Evolutionary conservation across 1,139 yeast genomes (phyloP).

Genomic region (Yamadazyma kanchanaburiensis): DNA sequence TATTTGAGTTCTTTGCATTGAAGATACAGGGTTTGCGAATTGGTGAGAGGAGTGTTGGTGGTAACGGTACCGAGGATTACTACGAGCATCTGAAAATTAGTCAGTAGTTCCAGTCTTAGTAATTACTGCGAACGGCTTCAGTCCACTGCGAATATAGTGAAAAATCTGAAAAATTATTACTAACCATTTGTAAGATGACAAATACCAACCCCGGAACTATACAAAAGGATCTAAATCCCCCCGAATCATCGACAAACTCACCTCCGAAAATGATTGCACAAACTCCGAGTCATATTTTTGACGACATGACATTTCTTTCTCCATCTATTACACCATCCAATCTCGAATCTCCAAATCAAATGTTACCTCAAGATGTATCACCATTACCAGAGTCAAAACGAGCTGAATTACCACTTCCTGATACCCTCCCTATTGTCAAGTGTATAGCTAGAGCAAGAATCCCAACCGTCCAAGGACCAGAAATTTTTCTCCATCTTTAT

Average conservation of each 20-base stretch:
- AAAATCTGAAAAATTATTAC: too few relatives aligned
- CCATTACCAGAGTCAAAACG: constrained; percentile 16
- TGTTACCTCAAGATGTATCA: constrained; percentile 10
- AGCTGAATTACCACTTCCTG: constrained; percentile 24
- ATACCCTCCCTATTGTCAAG: constrained; percentile 60
- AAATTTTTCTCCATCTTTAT: constrained; percentile 86
- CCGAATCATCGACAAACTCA: not conserved
- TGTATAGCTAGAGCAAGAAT: constrained; percentile 92
- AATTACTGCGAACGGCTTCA: too few relatives aligned
- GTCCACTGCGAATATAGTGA: too few relatives aligned
- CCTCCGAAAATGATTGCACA: too few relatives aligned
- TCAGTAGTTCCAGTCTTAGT: too few relatives aligned
- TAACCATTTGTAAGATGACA: constrained; percentile 3
- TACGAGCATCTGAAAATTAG: not conserved
- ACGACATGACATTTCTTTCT: constrained; percentile 32
- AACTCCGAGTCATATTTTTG: too few relatives aligned
- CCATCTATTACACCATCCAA: constrained; percentile 39
- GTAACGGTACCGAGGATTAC: not conserved
- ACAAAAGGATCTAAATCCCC: not conserved
- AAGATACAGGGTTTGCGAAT: too few relatives aligned
- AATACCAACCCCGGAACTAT: too few relatives aligned
- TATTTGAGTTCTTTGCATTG: constrained; percentile 2
- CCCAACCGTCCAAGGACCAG: constrained; percentile 92
- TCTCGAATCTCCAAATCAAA: too few relatives aligned
- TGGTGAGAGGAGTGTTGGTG: too few relatives aligned